These are phyloP conservation scores for Colletotrichum eremochloae DNA, from an alignment of 2,329 filamentous ascomycete species.

Conservation along the genomic window DNA sequence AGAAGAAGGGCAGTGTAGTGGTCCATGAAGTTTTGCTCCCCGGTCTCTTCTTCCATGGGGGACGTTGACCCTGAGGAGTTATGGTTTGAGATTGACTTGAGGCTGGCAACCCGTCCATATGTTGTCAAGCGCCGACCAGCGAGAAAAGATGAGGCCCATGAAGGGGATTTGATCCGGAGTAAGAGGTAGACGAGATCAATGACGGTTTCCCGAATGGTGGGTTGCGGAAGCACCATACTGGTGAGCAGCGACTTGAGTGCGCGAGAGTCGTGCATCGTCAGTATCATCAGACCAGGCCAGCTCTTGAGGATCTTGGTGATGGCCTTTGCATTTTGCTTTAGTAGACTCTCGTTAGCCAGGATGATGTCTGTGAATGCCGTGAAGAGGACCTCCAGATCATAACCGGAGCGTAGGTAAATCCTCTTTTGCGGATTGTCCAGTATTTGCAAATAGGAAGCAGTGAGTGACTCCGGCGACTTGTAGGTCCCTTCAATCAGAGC, in stretches of 20 bases:
- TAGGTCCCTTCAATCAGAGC: slow-evolving; percentile 92
- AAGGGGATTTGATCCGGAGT: slow-evolving; percentile 89
- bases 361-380: slow-evolving; percentile 91
- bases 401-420: slow-evolving; percentile 86
- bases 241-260: slow-evolving; percentile 82
- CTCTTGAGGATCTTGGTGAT: slow-evolving; percentile 91
- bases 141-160: slow-evolving; percentile 96
- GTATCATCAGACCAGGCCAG: slow-evolving; percentile 90
- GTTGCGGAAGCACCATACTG: slow-evolving; percentile 71
- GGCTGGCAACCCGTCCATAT: slow-evolving; percentile 91
- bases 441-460: slow-evolving; percentile 88
- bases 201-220: slow-evolving; percentile 77
- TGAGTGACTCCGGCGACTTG: slow-evolving; percentile 90
- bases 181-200: slow-evolving; percentile 86
- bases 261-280: slow-evolving; percentile 90
- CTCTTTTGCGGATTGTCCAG: slow-evolving; percentile 86
- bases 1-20: slow-evolving; percentile 94
- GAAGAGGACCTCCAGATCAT: slow-evolving; percentile 90
- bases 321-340: slow-evolving; percentile 93
- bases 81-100: slow-evolving; percentile 73
- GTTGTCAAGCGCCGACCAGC: slow-evolving; percentile 94
- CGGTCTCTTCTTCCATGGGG: slow-evolving; percentile 73
- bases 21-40: slow-evolving; percentile 87
- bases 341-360: slow-evolving; percentile 67
- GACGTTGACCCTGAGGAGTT: slow-evolving; percentile 49